Base-by-base conservation (phyloP, 345 rosid genomes). In the Citrus mangshanensis region DNA sequence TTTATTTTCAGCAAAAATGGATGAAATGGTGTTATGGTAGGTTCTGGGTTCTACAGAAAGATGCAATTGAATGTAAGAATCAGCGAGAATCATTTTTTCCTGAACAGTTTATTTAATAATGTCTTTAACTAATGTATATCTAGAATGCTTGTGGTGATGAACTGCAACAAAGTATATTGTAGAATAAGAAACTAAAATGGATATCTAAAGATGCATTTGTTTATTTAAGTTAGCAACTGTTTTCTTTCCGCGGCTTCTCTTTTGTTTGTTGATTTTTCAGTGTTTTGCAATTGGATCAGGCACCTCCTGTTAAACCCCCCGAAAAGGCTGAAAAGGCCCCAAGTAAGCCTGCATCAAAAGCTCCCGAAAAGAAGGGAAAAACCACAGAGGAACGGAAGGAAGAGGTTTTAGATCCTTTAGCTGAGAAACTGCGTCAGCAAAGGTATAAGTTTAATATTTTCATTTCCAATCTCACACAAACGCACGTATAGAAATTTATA, bases 361-460 rank as follows among this genome's bases (percentile, higher is more conserved):
- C 87, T 69, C 73, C 83, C 42, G 91, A 74, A 28, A 92, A 89
- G 84, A 89, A 92, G 80, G 90, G 84, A 24, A 92, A 91, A 88
- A 70, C 85, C 60, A 81, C 79, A 6, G 83, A 86, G 76, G 55
- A 54, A 49, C 14, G 1, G 38, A 84, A 83, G 79, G 87, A 78
- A 78, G 88, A 86, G 70, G 78, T 81, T 84, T 68, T 89, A 56
- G 97, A 93, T 88, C 94, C 95, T 5, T 77, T 89, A 13, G 85
- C 95, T 4, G 95, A 92, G 89, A 93, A 93, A 75, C 88, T 92
- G 78, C 91, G 85, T 82, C 91, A 89, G 65, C 98, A 93, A 81
- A 91, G 97, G 98, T 93, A 82, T 5, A 18, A 65, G 37, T 66
- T 73, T 42, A 70, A 25, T 78, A 25, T 62, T 77, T 68, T 72